These are phyloP conservation scores for Monosporascus sp. DNA, from an alignment of 2,329 filamentous ascomycete genomes.

Conservation along the genomic window DNA sequence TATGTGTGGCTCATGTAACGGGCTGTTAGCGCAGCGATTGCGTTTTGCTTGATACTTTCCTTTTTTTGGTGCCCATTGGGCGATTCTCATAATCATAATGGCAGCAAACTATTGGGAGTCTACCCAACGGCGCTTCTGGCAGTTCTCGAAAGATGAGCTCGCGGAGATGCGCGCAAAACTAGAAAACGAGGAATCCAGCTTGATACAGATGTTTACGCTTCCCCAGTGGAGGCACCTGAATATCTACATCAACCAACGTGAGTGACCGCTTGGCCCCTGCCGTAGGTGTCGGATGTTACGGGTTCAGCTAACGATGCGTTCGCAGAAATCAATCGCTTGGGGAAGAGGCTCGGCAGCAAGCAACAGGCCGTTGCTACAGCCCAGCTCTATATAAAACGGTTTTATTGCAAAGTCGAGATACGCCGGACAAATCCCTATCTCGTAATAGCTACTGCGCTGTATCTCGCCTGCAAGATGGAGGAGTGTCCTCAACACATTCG, in stretches of 20 bases:
- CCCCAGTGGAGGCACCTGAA: conserved; percentile 77
- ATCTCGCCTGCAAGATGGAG: conserved; percentile 96
- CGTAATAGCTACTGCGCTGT: conserved; percentile 86
- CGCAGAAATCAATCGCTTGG: conserved; percentile 73
- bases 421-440: conserved; percentile 90
- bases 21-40: not conserved
- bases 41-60: not conserved
- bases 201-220: conserved; percentile 74
- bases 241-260: conserved; percentile 90
- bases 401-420: conserved; percentile 87
- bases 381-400: conserved; percentile 89
- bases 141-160: conserved; percentile 79
- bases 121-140: conserved; percentile 85
- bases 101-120: conserved; percentile 97
- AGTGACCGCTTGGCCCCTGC: conserved; percentile 24
- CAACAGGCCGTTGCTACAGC: conserved; percentile 94
- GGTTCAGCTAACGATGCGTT: conserved; percentile 4
- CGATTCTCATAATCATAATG: conserved; percentile 48
- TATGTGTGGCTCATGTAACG: not conserved
- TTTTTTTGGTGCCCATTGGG: not conserved
- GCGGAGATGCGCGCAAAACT: conserved; percentile 69
- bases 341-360: conserved; percentile 74
- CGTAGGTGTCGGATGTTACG: not conserved
- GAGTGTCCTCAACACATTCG: conserved; percentile 95
- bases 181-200: conserved; percentile 67